These are phyloP conservation scores for Arthroderma sp. DNA, from an alignment of 2,329 filamentous ascomycete genomes.

Conservation along the genomic window DNA sequence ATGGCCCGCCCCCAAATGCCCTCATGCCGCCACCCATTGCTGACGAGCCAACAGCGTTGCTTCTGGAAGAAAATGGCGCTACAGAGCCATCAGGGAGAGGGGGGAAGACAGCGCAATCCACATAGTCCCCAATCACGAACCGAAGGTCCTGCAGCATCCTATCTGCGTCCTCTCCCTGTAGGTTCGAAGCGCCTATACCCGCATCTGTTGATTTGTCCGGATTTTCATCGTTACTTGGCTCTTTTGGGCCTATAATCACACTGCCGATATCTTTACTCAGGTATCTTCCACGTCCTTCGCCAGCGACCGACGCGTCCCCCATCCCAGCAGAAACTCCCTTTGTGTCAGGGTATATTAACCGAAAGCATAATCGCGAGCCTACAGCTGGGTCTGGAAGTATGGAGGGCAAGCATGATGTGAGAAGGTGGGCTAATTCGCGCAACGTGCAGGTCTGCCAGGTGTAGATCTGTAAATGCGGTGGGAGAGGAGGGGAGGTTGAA, in stretches of 20 bases:
- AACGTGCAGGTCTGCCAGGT: slow-evolving; percentile 75
- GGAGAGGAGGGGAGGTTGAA: slow-evolving; percentile 47
- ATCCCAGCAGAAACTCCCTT: slow-evolving; percentile 21
- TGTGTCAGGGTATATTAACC: slow-evolving; percentile 72
- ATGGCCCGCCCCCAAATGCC: slow-evolving; percentile 17
- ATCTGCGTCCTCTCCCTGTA: slow-evolving; percentile 47
- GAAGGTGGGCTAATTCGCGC: slow-evolving; percentile 63
- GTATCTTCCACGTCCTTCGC: slow-evolving; percentile 46
- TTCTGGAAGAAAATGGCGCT: slow-evolving; percentile 45
- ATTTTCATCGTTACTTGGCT: not conserved
- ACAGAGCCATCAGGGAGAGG: slow-evolving; percentile 63
- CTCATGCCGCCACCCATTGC: slow-evolving; percentile 28
- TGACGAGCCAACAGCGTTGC: slow-evolving; percentile 29
- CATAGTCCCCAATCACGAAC: slow-evolving; percentile 80
- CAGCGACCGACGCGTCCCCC: slow-evolving; percentile 15
- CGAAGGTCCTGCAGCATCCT: slow-evolving; percentile 64
- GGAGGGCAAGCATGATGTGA: slow-evolving; percentile 54
- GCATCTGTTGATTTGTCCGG: not conserved
- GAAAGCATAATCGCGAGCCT: slow-evolving; percentile 76
- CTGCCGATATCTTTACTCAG: slow-evolving; percentile 70
- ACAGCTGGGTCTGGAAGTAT: slow-evolving; percentile 61
- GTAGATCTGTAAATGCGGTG: slow-evolving; percentile 64
- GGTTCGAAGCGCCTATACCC: slow-evolving; percentile 2
- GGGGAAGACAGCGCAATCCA: slow-evolving; percentile 69
- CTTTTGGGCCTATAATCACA: slow-evolving; percentile 45